Base-by-base conservation (phyloP, 1,284 basidiomycete species). In the Naganishia cerealis region DNA sequence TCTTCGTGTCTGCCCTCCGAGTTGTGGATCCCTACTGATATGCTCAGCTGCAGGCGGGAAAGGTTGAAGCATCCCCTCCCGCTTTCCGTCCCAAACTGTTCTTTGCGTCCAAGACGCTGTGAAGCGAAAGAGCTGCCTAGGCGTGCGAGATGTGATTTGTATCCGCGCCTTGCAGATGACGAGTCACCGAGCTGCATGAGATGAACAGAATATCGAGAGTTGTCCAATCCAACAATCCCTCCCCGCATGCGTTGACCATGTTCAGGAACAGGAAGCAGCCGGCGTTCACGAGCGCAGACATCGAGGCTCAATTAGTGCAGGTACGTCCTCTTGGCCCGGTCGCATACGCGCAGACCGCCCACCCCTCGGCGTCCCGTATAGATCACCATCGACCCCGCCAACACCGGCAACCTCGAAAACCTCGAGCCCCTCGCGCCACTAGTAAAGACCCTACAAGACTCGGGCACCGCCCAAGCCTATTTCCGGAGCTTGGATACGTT, bases 341-440 rank as follows among this genome's bases (percentile, higher is more conserved):
- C 26, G 16, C 18, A 36, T 54, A 36, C 29, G 16, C 9, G 15
- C 46, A n/a, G 18, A 54, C 38, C 1, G 16, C 15, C 26, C 42
- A 62, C 12, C 33, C 29, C 42, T 33, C 29, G 18, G 9, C 67
- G 38, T 48, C 55, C 8, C 36, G 46, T 39, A 15, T 66, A 80
- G 78, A 76, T 80, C 69, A 77, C 78, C 40, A 73, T 80, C 29
- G 79, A 80, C 65, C 72, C 77, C 0, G 72, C 75, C 8, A 75
- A 75, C 9, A 73, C 76, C 2, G 68, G 67, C 1, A 72, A 76
- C 0, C 71, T 74, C 2, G 92, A 95, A 81, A 94, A 95, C 79
- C 86, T 95, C 52, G 93, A 95, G 80, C 91, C 94, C 65, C 87
- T 95, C 16, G 92, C 90, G 15, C 92, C 93, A 40, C 88, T 96